Conservation (phyloP, 2,329 filamentous ascomycete species). For the Aspergillus sp. region DNA sequence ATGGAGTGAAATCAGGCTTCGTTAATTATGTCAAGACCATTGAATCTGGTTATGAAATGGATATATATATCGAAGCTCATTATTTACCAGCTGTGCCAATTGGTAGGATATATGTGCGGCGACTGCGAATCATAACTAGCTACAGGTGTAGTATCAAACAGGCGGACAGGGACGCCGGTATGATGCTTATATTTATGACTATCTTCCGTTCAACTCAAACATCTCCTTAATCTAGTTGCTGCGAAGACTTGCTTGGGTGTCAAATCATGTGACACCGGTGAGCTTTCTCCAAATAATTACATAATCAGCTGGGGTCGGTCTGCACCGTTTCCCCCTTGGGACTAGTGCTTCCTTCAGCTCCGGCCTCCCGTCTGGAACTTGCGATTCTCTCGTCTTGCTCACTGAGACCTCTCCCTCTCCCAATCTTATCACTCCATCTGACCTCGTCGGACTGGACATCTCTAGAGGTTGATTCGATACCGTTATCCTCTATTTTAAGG, state of each 20-base stretch:
- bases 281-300: conserved; percentile 6
- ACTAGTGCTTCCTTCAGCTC: conserved; percentile 10
- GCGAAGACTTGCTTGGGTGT: too few species aligned
- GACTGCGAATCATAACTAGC: too few species aligned
- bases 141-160: too few species aligned
- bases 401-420: not conserved
- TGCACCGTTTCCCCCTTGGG: conserved; percentile 4
- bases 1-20: not conserved
- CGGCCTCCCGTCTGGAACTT: conserved; percentile 7
- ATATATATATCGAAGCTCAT: too few species aligned
- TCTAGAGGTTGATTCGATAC: conserved; percentile 17
- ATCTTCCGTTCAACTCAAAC: too few species aligned
- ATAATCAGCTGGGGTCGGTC: not conserved
- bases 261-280: not conserved
- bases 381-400: not conserved
- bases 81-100: too few species aligned
- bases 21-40: not conserved
- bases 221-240: too few species aligned
- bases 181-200: too few species aligned
- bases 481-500: conserved; percentile 26
- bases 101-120: too few species aligned
- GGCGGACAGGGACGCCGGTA: too few species aligned
- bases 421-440: conserved; percentile 11
- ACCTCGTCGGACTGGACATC: conserved; percentile 17
- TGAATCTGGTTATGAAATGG: too few species aligned